Evolutionary conservation across 192 early-diverging fungal genomes (phyloP).

Genomic region (Coemansia sp.): DNA sequence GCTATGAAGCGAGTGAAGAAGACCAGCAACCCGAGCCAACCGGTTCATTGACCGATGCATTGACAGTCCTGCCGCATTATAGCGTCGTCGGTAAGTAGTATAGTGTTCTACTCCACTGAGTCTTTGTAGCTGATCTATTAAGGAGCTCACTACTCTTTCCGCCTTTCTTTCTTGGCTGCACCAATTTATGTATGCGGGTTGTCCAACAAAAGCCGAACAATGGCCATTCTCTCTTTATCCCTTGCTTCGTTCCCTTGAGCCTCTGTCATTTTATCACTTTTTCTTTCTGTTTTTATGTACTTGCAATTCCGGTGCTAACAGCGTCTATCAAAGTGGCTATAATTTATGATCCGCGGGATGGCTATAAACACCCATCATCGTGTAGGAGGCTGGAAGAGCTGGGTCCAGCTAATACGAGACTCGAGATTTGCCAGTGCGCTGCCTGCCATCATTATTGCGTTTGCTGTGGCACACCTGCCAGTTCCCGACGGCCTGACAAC

Average conservation of each 20-base stretch:
- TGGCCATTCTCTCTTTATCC: background rate
- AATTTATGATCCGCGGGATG: background rate
- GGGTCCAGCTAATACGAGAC: slow-evolving; percentile 18
- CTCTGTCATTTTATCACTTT: background rate
- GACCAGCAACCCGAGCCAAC: background rate
- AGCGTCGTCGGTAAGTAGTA: background rate
- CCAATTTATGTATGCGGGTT: background rate
- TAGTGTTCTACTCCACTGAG: too few species aligned
- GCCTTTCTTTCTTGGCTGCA: background rate
- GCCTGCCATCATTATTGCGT: slow-evolving; percentile 31
- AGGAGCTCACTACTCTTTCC: background rate
- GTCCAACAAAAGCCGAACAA: background rate
- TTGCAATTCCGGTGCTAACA: background rate
- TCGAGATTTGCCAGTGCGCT: slow-evolving; percentile 39
- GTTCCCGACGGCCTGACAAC: slow-evolving; percentile 29
- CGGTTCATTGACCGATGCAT: background rate
- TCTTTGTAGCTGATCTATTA: background rate
- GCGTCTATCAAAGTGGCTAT: background rate
- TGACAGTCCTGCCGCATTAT: background rate
- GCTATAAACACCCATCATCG: background rate
- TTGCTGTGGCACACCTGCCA: slow-evolving; percentile 37
- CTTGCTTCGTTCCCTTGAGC: background rate
- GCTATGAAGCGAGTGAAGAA: background rate
- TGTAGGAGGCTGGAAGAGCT: slow-evolving; percentile 50
- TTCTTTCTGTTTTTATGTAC: background rate